Base-by-base conservation (phyloP, 2,329 filamentous ascomycete species). In the Pseudocercospora fijiensis region DNA sequence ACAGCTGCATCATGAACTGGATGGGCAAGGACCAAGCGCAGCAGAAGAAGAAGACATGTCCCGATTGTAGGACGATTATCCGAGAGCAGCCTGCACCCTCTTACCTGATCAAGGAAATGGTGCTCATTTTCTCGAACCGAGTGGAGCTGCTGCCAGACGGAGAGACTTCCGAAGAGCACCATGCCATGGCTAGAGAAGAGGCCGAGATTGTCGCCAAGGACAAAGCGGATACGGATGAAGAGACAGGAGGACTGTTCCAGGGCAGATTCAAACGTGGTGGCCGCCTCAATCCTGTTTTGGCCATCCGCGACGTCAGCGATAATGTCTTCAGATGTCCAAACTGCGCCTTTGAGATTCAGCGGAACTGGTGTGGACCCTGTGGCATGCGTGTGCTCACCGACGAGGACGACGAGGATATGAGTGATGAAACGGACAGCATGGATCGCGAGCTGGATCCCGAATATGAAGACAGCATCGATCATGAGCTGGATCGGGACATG, bases 71-170 rank as follows among this genome's bases (percentile, higher is more conserved):
- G 64, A 79, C 84, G 3, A 77, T 80, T 37, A 84, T 90, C 62
- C 83, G 79, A 67, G 77, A 83, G 27, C 78, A 84, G 67, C 88
- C 88, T 0, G 85, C 86, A 7, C 88, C 87, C 26, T 86, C 87
- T 45, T 90, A 88, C 72, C 75, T 89, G 47, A 82, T 90, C 59
- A 84, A 87, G 62, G 84, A 89, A 63, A 83, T 90, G 75, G 86
- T 87, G 24, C 81, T 85, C 64, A 79, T 88, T 66, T 88, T 90
- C 74, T 82, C 84, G 45, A 82, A 79, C 67, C 82, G 85, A 60
- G 79, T 79, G 33, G 86, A 89, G 71, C 78, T 90, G 45, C 77
- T 90, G 60, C 85, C 88, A 43, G 78, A 82, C 47, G 86, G 85
- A 52, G 88, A 90, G 75, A 87, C 85, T 1, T 78, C 84, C 3